Percentiles rank a stretch among this genome's conserved stretches.
phyloP scores from a whole-genome alignment of 176 grass and related monocot genomes.

The Rhynchospora pubera region DNA sequence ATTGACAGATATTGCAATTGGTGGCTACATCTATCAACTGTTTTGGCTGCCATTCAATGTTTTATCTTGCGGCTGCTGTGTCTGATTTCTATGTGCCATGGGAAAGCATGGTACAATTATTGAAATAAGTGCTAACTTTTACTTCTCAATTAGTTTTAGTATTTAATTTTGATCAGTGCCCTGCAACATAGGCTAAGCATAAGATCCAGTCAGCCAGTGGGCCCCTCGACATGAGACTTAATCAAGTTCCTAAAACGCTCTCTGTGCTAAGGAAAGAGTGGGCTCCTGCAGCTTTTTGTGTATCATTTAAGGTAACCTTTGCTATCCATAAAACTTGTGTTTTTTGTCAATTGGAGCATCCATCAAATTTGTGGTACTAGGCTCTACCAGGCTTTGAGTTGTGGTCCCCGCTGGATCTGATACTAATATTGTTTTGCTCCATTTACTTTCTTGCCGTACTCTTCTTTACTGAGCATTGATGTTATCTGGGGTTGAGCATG shows the following conservation, averaged over 20 bases:
- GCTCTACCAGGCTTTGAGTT: not conserved
- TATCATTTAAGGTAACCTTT: slow-evolving; percentile 80
- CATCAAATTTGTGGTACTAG: not conserved
- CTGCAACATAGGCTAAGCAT: slow-evolving; percentile 58
- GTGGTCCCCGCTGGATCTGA: not conserved
- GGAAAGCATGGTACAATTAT: slow-evolving; percentile 68
- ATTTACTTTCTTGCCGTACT: not conserved
- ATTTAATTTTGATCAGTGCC: not conserved
- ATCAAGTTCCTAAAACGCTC: slow-evolving; percentile 86
- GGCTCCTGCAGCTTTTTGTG: slow-evolving; percentile 65
- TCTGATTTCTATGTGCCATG: slow-evolving; percentile 96
- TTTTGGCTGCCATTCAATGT: slow-evolving; percentile 50
- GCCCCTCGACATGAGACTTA: slow-evolving; percentile 72
- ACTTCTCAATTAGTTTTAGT: not conserved
- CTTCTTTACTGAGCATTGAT: not conserved
- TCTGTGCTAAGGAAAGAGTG: slow-evolving; percentile 54
- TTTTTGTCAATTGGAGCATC: not conserved
- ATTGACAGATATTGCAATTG: slow-evolving; percentile 61
- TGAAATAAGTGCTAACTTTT: not conserved
- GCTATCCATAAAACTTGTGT: not conserved
- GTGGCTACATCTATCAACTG: slow-evolving; percentile 64
- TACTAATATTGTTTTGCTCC: not conserved
- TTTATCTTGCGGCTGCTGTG: slow-evolving; percentile 87
- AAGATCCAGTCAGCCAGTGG: slow-evolving; percentile 87
- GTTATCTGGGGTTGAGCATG: not conserved